phyloP scores from a whole-genome alignment of 805 yeast genomes.

The Myxozyma monticola region DNA sequence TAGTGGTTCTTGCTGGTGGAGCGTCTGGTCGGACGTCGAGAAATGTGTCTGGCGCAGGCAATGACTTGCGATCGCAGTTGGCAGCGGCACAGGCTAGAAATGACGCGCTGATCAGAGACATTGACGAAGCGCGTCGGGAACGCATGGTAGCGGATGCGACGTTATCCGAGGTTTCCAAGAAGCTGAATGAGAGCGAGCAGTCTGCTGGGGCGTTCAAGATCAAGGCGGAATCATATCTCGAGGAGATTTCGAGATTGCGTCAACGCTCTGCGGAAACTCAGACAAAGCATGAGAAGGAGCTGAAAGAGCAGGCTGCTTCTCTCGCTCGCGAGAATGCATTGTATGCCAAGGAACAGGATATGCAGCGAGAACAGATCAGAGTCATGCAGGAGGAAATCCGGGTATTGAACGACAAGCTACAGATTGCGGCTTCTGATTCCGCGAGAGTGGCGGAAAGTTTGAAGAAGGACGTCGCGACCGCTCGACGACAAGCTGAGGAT shows the following conservation, averaged over 20 bases:
- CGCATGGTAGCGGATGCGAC: constrained; percentile 9
- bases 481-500: constrained; percentile 16
- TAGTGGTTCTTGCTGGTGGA: not conserved
- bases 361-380: constrained; percentile 18
- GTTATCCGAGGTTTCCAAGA: constrained; percentile 11
- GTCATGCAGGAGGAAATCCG: constrained; percentile 18
- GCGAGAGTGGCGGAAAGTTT: constrained; percentile 6
- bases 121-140: constrained; percentile 18
- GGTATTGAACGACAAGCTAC: constrained; percentile 16
- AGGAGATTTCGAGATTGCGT: constrained; percentile 11
- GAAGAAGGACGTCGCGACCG: constrained; percentile 1
- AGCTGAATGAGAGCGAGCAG: constrained; percentile 17
- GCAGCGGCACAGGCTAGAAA: constrained; percentile 5
- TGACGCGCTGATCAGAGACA: constrained; percentile 9
- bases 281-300: constrained; percentile 11
- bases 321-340: constrained; percentile 10
- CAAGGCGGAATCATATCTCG: constrained; percentile 8
- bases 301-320: constrained; percentile 4
- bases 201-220: no score
- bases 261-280: not conserved
- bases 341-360: constrained; percentile 9
- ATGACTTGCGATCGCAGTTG: constrained; percentile 1
- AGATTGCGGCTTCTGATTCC: constrained; percentile 1
- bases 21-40: constrained; percentile 1
- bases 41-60: constrained; percentile 2